These are phyloP conservation scores for Paxillus rubicundulus DNA, from an alignment of 768 basidiomycete species.

Conservation along the genomic window DNA sequence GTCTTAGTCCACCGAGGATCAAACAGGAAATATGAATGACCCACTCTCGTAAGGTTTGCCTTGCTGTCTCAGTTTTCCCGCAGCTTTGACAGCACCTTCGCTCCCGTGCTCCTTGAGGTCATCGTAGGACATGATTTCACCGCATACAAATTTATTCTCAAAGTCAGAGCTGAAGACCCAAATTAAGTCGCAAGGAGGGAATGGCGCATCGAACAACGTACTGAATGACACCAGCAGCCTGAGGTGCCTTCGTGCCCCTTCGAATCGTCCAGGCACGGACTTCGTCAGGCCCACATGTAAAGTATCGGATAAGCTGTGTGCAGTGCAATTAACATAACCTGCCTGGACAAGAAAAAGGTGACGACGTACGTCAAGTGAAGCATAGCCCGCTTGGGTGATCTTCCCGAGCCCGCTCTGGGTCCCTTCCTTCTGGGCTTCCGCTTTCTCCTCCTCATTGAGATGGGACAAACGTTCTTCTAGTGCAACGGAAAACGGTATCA, in stretches of 20 bases:
- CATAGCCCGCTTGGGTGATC: slow-evolving; percentile 94
- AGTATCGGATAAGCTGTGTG: slow-evolving; percentile 86
- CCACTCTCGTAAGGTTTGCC: slow-evolving; percentile 95
- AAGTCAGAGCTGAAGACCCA: slow-evolving; percentile 73
- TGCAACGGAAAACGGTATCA: slow-evolving; percentile 96
- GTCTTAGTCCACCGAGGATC: slow-evolving; percentile 6
- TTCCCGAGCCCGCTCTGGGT: slow-evolving; percentile 78
- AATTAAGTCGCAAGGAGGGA: background rate
- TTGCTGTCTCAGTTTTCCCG: slow-evolving; percentile 92
- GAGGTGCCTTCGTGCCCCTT: slow-evolving; percentile 90
- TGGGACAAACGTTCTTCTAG: slow-evolving; percentile 84
- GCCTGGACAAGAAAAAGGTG: background rate
- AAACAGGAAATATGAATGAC: slow-evolving; percentile 26
- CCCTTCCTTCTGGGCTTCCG: slow-evolving; percentile 76
- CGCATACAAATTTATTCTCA: slow-evolving; percentile 96
- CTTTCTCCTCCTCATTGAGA: slow-evolving; percentile 64
- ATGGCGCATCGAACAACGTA: slow-evolving; percentile 37
- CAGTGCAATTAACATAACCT: background rate
- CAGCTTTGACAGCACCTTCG: slow-evolving; percentile 89
- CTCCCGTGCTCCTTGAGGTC: slow-evolving; percentile 91
- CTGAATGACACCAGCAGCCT: slow-evolving; percentile 98
- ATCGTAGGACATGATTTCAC: slow-evolving; percentile 92
- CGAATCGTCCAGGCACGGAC: slow-evolving; percentile 98
- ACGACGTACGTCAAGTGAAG: slow-evolving; percentile 70
- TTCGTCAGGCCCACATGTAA: slow-evolving; percentile 96